Evolutionary conservation across 495 filamentous ascomycete species (phyloP).

Genomic region (Penicillium fimorum): DNA sequence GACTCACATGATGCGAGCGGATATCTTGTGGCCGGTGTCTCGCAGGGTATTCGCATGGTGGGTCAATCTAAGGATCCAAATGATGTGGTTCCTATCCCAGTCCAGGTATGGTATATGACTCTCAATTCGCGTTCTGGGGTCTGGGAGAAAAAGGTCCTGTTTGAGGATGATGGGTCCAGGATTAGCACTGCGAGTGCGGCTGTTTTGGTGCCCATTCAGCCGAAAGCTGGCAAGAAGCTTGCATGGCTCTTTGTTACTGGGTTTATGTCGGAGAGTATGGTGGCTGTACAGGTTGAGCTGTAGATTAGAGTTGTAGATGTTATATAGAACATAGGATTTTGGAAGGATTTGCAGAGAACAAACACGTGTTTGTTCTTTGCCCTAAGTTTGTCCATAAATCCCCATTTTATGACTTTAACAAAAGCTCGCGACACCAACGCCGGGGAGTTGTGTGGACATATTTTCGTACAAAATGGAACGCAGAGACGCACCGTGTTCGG

Average conservation of each 20-base stretch:
- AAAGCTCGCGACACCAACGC: too few species aligned
- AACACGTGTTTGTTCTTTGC: not conserved
- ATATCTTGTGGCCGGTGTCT: constrained; percentile 52
- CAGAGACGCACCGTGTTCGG: too few species aligned
- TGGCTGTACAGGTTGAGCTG: constrained; percentile 56
- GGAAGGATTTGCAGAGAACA: too few species aligned
- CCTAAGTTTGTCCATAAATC: not conserved
- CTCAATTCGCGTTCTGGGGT: constrained; percentile 16
- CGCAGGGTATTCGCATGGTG: constrained; percentile 36
- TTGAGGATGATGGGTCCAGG: constrained; percentile 56
- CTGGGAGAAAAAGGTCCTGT: constrained; percentile 50
- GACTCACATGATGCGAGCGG: constrained; percentile 50
- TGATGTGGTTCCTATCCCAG: constrained; percentile 38
- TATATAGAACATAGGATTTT: too few species aligned
- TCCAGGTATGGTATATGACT: constrained; percentile 49
- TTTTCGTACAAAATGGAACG: too few species aligned
- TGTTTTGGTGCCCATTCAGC: constrained; percentile 53
- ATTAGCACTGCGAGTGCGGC: constrained; percentile 53
- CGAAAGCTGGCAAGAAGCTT: constrained; percentile 34
- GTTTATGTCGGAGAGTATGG: constrained; percentile 50
- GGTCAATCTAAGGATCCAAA: constrained; percentile 36
- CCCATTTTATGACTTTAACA: too few species aligned
- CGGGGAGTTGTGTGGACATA: too few species aligned
- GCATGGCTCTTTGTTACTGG: constrained; percentile 61
- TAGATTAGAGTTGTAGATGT: constrained; percentile 14